Base-by-base conservation (phyloP, 1,284 basidiomycete species). In the Neotropicomus parvogracilis region DNA sequence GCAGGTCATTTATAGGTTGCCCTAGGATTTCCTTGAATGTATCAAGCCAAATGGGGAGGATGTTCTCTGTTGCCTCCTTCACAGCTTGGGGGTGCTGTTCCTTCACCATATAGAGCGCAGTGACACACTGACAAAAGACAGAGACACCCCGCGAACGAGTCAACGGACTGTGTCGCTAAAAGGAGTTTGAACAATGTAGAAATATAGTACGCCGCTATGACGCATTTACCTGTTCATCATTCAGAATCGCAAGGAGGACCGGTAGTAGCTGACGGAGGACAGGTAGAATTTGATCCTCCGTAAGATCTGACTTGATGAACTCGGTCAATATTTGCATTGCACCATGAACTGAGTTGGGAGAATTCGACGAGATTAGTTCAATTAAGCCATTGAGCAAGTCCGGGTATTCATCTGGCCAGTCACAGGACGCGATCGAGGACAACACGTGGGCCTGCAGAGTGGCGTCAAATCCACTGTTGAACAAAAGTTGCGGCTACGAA, bases 351-450 rank as follows among this genome's bases (percentile, higher is more conserved):
- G 88, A 78, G 48, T 83, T 76, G 0, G 88, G 70, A 5, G 83
- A 82, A 46, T 75, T 78, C 2, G 85, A 82, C 3, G 87, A 85
- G 19, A 97, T 76, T 14, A 95, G 78, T 29, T 66, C 65, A 53
- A 95, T 83, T 20, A 97, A 77, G 24, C 78, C 74, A 43, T 73
- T 72, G 27, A 97, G 75, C 12, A 97, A 78, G 40, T 88, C 81
- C 0, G 92, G 88, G 63, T 90, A 97, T 75, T 94, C 89, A 65
- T 95, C 91, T 10, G 94, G 93, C 91, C 91, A 97, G 70, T 97
- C 93, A 54, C 80, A 86, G 53, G 84, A 84, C 19, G 93, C 92
- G 54, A 97, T 86, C 2, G 81, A 80, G 11, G 93, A 92, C 16
- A 94, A 69, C 3, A 85, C 84, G 58, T 85, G 87, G 3, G 92